Evolutionary conservation across 192 early-diverging fungal species (phyloP).

Genomic region (Backusella circina): DNA sequence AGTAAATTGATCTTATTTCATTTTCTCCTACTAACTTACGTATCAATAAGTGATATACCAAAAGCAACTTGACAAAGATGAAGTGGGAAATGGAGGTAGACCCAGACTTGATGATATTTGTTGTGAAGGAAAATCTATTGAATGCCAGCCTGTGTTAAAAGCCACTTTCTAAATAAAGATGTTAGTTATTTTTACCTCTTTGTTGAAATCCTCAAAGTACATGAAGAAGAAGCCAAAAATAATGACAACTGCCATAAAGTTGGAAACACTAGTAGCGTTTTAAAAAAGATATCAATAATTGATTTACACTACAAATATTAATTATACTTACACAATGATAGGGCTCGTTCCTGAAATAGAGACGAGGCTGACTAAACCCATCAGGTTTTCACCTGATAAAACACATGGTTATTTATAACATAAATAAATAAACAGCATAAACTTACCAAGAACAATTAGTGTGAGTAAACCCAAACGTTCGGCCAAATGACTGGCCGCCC

Average conservation of each 20-base stretch:
- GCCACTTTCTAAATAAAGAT: not conserved
- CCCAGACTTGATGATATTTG: slow-evolving; percentile 38
- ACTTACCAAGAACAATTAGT: slow-evolving; percentile 44
- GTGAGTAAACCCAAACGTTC: slow-evolving; percentile 45
- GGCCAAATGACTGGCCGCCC: slow-evolving; percentile 48
- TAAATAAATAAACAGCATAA: not conserved
- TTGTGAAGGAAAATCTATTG: slow-evolving; percentile 27
- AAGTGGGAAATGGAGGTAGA: slow-evolving; percentile 43
- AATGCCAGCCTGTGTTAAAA: not conserved
- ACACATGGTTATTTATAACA: not conserved
- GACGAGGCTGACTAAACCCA: slow-evolving; percentile 25
- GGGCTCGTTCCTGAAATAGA: slow-evolving; percentile 12
- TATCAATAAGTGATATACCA: slow-evolving; percentile 35
- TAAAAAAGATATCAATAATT: not conserved
- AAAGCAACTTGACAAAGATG: slow-evolving; percentile 44
- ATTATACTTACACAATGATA: slow-evolving; percentile 25
- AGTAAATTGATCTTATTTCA: not conserved
- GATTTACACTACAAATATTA: not conserved
- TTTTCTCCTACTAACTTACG: slow-evolving; percentile 2
- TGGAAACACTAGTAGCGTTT: slow-evolving; percentile 7
- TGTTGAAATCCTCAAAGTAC: slow-evolving; percentile 51
- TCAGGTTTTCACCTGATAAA: slow-evolving; percentile 26
- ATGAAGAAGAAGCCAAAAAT: slow-evolving; percentile 50
- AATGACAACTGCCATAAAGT: slow-evolving; percentile 45
- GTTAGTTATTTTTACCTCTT: slow-evolving; percentile 25